Percentiles rank a stretch among this genome's conserved stretches.
phyloP scores from a whole-genome alignment of 345 rosid species.

The Aurinia saxatilis region DNA sequence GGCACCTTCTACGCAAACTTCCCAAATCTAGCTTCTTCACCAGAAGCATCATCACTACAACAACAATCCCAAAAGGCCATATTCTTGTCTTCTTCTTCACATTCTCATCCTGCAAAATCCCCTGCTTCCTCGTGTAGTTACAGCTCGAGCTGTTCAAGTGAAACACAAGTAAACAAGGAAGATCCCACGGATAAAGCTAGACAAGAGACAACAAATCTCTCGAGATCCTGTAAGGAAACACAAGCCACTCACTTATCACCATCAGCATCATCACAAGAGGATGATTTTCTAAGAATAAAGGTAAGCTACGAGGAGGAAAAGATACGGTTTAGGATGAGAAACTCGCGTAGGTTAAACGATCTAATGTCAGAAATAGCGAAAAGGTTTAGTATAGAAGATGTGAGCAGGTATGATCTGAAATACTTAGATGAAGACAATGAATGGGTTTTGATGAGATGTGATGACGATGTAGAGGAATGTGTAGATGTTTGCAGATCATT shows the following conservation, averaged over 20 bases:
- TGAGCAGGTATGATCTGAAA: constrained; percentile 52
- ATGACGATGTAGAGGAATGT: constrained; percentile 85
- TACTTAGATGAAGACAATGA: constrained; percentile 91
- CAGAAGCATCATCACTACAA: constrained; percentile 30
- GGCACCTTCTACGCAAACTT: constrained; percentile 63
- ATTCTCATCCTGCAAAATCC: constrained; percentile 30
- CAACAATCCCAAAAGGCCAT: constrained; percentile 4
- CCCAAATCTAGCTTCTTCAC: constrained; percentile 60
- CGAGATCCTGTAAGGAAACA: constrained; percentile 37
- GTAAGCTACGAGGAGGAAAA: constrained; percentile 56
- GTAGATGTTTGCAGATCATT: constrained; percentile 53
- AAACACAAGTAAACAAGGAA: constrained; percentile 34
- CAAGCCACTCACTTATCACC: constrained; percentile 17
- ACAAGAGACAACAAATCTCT: constrained; percentile 27
- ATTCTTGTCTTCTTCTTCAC: constrained; percentile 8
- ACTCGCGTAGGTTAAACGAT: constrained; percentile 43
- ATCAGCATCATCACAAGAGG: constrained; percentile 34
- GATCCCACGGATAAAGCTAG: constrained; percentile 20
- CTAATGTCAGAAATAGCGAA: constrained; percentile 54
- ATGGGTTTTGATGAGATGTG: constrained; percentile 86
- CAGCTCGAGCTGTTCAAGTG: constrained; percentile 65
- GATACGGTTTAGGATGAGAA: constrained; percentile 58
- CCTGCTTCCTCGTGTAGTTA: constrained; percentile 58
- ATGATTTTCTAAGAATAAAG: constrained; percentile 53
- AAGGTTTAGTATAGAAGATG: constrained; percentile 59